These are phyloP conservation scores for Vitis vinifera DNA, from an alignment of 164 flowering plant genomes.

Conservation along the genomic window DNA sequence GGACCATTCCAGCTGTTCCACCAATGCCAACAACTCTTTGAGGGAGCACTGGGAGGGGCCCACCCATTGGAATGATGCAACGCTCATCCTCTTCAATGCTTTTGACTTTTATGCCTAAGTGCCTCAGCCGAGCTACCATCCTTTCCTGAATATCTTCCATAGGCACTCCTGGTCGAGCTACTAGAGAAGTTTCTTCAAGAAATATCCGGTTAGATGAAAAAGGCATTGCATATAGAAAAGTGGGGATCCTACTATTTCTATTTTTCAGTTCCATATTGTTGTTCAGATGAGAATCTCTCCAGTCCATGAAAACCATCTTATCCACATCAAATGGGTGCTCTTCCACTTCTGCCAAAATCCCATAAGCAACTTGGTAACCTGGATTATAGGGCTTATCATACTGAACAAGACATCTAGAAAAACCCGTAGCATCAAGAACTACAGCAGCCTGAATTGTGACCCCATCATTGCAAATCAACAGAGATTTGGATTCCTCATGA, in stretches of 20 bases:
- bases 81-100: constrained; percentile 91
- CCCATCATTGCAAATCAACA: constrained; percentile 80
- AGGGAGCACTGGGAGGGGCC: constrained; percentile 89
- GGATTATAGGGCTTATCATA: constrained; percentile 93
- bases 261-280: constrained; percentile 45
- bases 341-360: constrained; percentile 89
- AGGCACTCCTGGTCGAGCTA: constrained; percentile 80
- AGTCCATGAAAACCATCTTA: constrained; percentile 96
- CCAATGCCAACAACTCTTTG: constrained; percentile 92
- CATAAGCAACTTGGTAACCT: constrained; percentile 94
- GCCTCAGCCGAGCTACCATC: constrained; percentile 82
- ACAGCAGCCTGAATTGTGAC: constrained; percentile 74
- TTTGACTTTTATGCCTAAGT: constrained; percentile 80
- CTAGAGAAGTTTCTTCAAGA: constrained; percentile 92
- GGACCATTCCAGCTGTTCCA: constrained; percentile 98
- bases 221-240: constrained; percentile 97
- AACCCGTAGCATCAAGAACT: constrained; percentile 94
- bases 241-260: constrained; percentile 71
- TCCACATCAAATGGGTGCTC: constrained; percentile 87
- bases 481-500: constrained; percentile 75
- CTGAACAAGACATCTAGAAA: constrained; percentile 78
- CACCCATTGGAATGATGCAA: constrained; percentile 95
- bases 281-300: constrained; percentile 84
- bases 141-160: constrained; percentile 85
- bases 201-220: constrained; percentile 74